phyloP scores from a whole-genome alignment of 1,139 yeast species.

The Zygoascus hellenicus region DNA sequence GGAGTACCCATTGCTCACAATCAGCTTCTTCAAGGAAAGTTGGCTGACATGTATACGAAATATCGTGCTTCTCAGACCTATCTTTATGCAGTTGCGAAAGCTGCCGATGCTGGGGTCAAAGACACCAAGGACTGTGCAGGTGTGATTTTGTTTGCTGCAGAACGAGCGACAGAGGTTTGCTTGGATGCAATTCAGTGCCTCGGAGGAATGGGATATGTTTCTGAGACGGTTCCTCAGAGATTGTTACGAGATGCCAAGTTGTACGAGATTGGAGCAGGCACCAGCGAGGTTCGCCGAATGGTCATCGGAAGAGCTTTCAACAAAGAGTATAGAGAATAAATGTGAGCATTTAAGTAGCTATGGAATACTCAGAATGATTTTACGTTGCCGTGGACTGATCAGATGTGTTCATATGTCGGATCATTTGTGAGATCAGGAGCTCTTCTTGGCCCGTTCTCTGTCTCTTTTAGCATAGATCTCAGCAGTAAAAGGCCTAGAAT shows the following conservation, averaged over 20 bases:
- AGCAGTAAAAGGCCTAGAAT: slow-evolving; percentile 72
- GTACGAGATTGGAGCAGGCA: slow-evolving; percentile 34
- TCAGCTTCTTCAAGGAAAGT: slow-evolving; percentile 33
- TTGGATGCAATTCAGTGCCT: slow-evolving; percentile 33
- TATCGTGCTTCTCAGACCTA: slow-evolving; percentile 31
- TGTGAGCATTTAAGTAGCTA: no score
- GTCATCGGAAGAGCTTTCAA: slow-evolving; percentile 33
- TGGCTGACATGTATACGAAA: slow-evolving; percentile 35
- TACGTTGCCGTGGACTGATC: no score
- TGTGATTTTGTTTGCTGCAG: slow-evolving; percentile 33
- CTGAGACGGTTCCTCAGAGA: slow-evolving; percentile 31
- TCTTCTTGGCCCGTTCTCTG: slow-evolving; percentile 32
- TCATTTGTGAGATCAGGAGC: no score
- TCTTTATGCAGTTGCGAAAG: slow-evolving; percentile 28
- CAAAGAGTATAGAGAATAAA: slow-evolving; percentile 23
- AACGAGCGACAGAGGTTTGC: slow-evolving; percentile 33
- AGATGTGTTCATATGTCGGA: no score
- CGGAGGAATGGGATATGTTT: slow-evolving; percentile 35
- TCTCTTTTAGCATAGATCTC: slow-evolving; percentile 70
- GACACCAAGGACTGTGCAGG: slow-evolving; percentile 33
- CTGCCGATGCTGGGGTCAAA: slow-evolving; percentile 27
- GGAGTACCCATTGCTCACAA: slow-evolving; percentile 33
- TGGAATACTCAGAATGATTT: no score
- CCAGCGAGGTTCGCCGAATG: slow-evolving; percentile 32
- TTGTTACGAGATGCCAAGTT: slow-evolving; percentile 32